phyloP scores from a whole-genome alignment of 2,329 filamentous ascomycete species.

The Diaporthe capsici region DNA sequence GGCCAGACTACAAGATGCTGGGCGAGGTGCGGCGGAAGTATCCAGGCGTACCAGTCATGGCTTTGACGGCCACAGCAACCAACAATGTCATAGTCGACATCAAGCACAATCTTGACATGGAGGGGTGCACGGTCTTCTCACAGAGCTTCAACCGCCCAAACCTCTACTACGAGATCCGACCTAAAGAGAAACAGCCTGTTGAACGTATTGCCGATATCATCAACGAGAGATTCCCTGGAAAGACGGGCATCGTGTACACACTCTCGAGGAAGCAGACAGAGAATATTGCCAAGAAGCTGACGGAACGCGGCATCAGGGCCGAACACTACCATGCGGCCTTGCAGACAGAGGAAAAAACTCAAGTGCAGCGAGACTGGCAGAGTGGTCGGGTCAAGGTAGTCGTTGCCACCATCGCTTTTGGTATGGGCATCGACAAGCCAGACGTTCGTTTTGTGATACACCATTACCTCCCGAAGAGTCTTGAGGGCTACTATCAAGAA shows the following conservation, averaged over 20 bases:
- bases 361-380: conserved; percentile 88
- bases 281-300: conserved; percentile 79
- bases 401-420: conserved; percentile 97
- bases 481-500: conserved; percentile 99
- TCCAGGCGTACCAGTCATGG: conserved; percentile 89
- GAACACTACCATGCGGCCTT: conserved; percentile 90
- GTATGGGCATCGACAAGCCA: conserved; percentile 99
- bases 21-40: conserved; percentile 81
- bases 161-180: conserved; percentile 86
- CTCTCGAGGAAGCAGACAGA: conserved; percentile 89
- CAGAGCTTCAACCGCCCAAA: conserved; percentile 99
- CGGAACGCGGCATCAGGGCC: conserved; percentile 76
- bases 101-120: conserved; percentile 90
- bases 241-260: conserved; percentile 95
- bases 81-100: conserved; percentile 93
- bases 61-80: conserved; percentile 94
- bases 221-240: conserved; percentile 74
- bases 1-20: conserved; percentile 93
- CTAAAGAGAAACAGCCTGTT: conserved; percentile 74
- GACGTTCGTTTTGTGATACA: conserved; percentile 98
- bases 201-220: conserved; percentile 76
- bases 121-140: conserved; percentile 81
- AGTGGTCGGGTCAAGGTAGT: conserved; percentile 85
- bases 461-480: conserved; percentile 90
- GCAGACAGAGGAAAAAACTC: conserved; percentile 74